These are phyloP conservation scores for Panaeolus cyanescens DNA, from an alignment of 768 basidiomycete genomes.

Conservation along the genomic window DNA sequence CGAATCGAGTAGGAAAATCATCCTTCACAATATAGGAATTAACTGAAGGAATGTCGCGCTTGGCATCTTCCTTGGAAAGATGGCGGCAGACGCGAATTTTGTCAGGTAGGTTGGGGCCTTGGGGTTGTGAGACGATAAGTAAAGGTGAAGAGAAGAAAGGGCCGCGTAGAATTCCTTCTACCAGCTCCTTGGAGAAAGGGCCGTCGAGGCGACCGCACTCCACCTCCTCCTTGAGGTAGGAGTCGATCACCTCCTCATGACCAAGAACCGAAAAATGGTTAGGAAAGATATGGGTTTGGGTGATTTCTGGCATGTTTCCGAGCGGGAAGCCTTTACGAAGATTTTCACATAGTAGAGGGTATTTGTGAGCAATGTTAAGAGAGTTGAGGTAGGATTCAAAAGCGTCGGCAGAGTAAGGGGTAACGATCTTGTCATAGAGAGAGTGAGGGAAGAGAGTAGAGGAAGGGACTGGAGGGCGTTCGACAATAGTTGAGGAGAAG, in stretches of 20 bases:
- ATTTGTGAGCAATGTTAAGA: slow-evolving; percentile 19
- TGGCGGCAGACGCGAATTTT: too few species aligned
- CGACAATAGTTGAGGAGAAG: slow-evolving; percentile 14
- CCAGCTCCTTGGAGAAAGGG: slow-evolving; percentile 16
- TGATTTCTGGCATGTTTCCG: slow-evolving; percentile 27
- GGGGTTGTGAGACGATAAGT: too few species aligned
- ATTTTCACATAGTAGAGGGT: slow-evolving; percentile 29
- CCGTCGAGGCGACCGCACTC: slow-evolving; percentile 25
- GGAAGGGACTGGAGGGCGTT: slow-evolving; percentile 10
- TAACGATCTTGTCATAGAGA: slow-evolving; percentile 24
- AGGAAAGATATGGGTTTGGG: slow-evolving; percentile 16
- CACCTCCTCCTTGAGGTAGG: slow-evolving; percentile 21
- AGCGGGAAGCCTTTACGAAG: too few species aligned
- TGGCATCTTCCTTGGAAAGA: slow-evolving; percentile 22
- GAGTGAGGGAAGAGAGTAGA: slow-evolving; percentile 5
- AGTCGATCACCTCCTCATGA: slow-evolving; percentile 12
- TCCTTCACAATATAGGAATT: slow-evolving; percentile 24
- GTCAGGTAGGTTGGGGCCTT: too few species aligned
- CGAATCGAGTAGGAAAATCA: slow-evolving; percentile 27
- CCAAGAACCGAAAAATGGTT: slow-evolving; percentile 17
- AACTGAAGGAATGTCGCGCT: slow-evolving; percentile 13
- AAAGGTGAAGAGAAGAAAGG: slow-evolving; percentile 28
- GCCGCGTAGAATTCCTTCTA: slow-evolving; percentile 20
- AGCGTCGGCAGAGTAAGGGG: slow-evolving; percentile 30
- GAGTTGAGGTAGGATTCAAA: slow-evolving; percentile 24